Evolutionary conservation across 352 stramenopile species (phyloP), one percentile per base, ranked within the genome.

Genomic region (Pythium sukuiense): DNA sequence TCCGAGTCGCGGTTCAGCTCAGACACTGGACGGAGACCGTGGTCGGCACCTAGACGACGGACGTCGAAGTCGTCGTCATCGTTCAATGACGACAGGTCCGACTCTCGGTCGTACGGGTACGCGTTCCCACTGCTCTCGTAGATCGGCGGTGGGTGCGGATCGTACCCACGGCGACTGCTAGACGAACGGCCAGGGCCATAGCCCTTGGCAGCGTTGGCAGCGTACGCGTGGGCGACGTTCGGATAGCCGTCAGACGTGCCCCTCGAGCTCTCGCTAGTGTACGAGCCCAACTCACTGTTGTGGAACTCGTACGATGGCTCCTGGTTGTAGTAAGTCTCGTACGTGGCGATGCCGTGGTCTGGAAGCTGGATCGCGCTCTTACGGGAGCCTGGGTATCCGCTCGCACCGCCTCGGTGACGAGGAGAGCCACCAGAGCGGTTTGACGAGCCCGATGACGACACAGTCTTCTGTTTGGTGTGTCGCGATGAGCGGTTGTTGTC

Each of bases 31-130:
- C 27, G 37, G 27, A 64, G 39, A 0, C 32, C 39, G 24, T 37
- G 45, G 48, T 70, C 55, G 18, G 30, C 50, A 27, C 30, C 55
- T 7, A 16, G 54, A 33, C 49, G 54, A 29, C 39, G 30, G 62
- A 46, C 41, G 13, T 56, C 43, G 30, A 37, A 73, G 60, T 81
- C 84, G n/a, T 87, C 73, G 53, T 81, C 75, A 49, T 81, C 75
- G 27, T 80, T 74, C 56, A 89, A 76, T 30, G 77, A 87, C 12
- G 82, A 90, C 46, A 88, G 26, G 41, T 90, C 82, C 27, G 80
- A 88, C 56, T 86, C 82, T 18, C 81, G 81, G n/a, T 73, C 67
- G 54, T 59, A 64, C 29, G 52, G 41, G 45, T 55, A 67, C 53
- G 61, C 45, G 45, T 52, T 52, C 0, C 45, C 45, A 7, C 45